Evolutionary conservation across 768 basidiomycete genomes (phyloP).

Genomic region (Pisolithus microcarpus): DNA sequence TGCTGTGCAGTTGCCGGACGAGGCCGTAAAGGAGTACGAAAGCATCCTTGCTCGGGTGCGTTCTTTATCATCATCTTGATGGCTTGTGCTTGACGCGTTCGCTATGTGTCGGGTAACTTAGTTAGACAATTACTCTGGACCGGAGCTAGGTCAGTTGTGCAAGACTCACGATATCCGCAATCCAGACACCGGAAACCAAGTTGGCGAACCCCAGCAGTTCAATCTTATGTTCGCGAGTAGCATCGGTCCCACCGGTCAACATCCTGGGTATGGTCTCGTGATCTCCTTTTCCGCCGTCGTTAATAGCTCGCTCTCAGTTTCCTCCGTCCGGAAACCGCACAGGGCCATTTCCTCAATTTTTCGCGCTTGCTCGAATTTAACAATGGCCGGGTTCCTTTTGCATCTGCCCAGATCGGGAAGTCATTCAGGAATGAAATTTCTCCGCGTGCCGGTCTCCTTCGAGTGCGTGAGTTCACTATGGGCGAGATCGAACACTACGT

Average conservation of each 20-base stretch:
- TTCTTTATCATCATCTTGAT: neutral
- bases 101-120: constrained; percentile 1
- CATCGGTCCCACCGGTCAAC: constrained; percentile 95
- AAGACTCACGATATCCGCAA: constrained; percentile 73
- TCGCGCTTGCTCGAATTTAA: constrained; percentile 95
- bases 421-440: constrained; percentile 98
- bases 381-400: constrained; percentile 93
- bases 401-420: constrained; percentile 93
- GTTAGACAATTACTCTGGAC: constrained; percentile 84
- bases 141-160: constrained; percentile 83
- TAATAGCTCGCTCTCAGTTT: constrained; percentile 42
- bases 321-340: constrained; percentile 96
- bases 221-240: constrained; percentile 98
- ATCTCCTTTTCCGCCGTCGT: neutral
- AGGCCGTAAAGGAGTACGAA: constrained; percentile 71
- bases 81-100: neutral
- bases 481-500: constrained; percentile 99
- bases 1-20: constrained; percentile 69
- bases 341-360: constrained; percentile 99
- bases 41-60: constrained; percentile 79
- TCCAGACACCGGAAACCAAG: constrained; percentile 89
- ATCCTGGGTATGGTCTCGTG: constrained; percentile 61
- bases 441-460: constrained; percentile 89
- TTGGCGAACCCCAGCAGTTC: constrained; percentile 90
- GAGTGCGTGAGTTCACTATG: constrained; percentile 99